Base-by-base conservation (phyloP, 257 asterid genomes). In the Echium plantagineum region DNA sequence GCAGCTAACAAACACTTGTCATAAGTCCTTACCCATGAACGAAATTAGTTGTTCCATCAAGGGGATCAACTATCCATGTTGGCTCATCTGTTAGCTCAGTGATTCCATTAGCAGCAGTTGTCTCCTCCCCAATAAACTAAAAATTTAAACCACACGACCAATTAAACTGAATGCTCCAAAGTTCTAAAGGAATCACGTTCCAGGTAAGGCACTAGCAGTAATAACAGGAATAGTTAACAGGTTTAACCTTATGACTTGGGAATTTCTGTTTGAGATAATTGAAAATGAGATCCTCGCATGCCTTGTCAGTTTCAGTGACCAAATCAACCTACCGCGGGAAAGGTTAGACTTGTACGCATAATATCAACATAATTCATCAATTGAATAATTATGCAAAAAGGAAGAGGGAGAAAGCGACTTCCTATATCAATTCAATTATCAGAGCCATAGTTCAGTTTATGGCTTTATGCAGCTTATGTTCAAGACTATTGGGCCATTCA, bases 41-140 rank as follows among this genome's bases (percentile, higher is more conserved):
- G 76, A 93, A 93, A 61, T 93, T 93, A 70, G 94, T 89, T 5
- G 98, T 93, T 74, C 98, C 98, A 69, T 93, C 98, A 21, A 89
- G 72, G 49, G 98, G 98, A 77, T 91, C 98, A 70, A 88, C 98
- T 56, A 91, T 79, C 98, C 98, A 91, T 64, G 96, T 91, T 35
- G 98, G 97, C 57, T 84, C 94, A 61, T 86, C 91, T 15, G 97
- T 93, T 77, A 93, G 79, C 73, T 74, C 87, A 58, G 83, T 66
- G 48, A 31, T 73, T 13, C 97, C 97, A 67, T 17, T 63, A 62
- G 97, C 89, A 78, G 97, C 96, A 31, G 97, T 86, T 6, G 94
- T 93, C 76, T 93, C 98, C 80, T 93, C 97, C 62, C 98, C 97
- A 60, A 93, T 93, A 81, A 89, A 84, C 97, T 93, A 65, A 61